Conservation (phyloP, 2,329 filamentous ascomycete species). For the Colletotrichum sp. region DNA sequence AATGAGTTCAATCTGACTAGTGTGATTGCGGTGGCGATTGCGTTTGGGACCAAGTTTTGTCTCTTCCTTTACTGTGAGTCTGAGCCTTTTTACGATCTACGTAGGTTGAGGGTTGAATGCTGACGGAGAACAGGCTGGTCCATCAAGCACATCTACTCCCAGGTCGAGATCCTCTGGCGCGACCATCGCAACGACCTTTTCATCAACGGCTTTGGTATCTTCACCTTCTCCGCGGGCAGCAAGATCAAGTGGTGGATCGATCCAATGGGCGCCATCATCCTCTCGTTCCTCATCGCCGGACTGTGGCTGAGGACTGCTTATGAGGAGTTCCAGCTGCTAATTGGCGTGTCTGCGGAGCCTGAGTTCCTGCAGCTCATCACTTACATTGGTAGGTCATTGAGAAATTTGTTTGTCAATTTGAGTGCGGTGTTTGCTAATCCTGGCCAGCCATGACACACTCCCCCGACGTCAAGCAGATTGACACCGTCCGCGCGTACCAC, state of each 20-base stretch:
- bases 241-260: slow-evolving; percentile 96
- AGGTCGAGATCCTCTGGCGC: slow-evolving; percentile 92
- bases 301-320: slow-evolving; percentile 90
- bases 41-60: slow-evolving; percentile 81
- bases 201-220: slow-evolving; percentile 91
- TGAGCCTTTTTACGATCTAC: accelerated
- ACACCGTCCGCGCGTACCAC: slow-evolving; percentile 95
- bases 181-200: slow-evolving; percentile 97
- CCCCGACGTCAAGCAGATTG: slow-evolving; percentile 79
- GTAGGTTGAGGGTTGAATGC: accelerated
- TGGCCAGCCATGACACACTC: slow-evolving; percentile 78
- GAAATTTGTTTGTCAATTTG: background rate
- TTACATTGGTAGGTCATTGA: slow-evolving; percentile 68
- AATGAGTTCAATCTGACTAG: slow-evolving; percentile 80
- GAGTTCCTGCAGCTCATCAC: slow-evolving; percentile 93
- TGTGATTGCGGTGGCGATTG: slow-evolving; percentile 82
- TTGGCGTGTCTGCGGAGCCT: slow-evolving; percentile 86
- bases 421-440: background rate
- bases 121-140: slow-evolving; percentile 59
- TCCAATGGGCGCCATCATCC: slow-evolving; percentile 84
- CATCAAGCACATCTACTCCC: slow-evolving; percentile 87
- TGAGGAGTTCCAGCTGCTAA: slow-evolving; percentile 86
- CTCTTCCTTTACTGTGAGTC: slow-evolving; percentile 82
- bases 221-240: slow-evolving; percentile 88
- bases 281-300: slow-evolving; percentile 77